Base-by-base conservation (phyloP, 2,329 filamentous ascomycete species). In the Colletotrichum siamense region DNA sequence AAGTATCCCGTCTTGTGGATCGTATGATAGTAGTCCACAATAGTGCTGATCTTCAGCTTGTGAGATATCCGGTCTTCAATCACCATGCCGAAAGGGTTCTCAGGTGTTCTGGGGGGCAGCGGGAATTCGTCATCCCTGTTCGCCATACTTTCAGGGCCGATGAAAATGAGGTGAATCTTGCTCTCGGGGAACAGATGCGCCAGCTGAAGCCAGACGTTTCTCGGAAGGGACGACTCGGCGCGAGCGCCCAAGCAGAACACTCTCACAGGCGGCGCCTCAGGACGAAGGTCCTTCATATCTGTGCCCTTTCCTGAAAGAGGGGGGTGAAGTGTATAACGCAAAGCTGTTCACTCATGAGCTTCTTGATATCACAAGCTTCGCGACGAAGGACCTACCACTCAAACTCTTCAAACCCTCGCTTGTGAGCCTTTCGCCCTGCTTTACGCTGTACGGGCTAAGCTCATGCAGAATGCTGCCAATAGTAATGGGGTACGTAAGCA, bases 21-120 rank as follows among this genome's bases (percentile, higher is more conserved):
- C 4, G 95, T 99, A 86, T 99, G 96, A 88, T 98, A 99, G 87
- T 99, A 98, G 81, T 99, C 97, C 68, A 99, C 96, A 82, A 96
- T 98, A 1, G 98, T 99, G 84, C 94, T 97, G 82, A 99, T 98
- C 88, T 99, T 99, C 92, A 99, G 93, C 79, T 94, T 94, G 71
- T 94, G 93, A 82, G 94, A 95, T 10, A 99, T 90, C 69, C 96
- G 93, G 84, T 98, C 96, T 86, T 99, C 98, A 16, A 98, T 92
- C 69, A 99, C 91, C n/a, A 95, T 95, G 57, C 97, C 97, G 80
- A 96, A 99, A 1, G 97, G 97, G 83, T 99, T 99, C 12, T 89
- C 87, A 0, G 96, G 89, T 3, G 95, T 98, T 72, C 96, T 93
- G 79, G 95, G 91, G 2, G 98, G 97, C 3, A 99, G 90, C 1